Evolutionary conservation across 2,329 filamentous ascomycete genomes (phyloP).

Genomic region (Dryadomyces quercivorus): DNA sequence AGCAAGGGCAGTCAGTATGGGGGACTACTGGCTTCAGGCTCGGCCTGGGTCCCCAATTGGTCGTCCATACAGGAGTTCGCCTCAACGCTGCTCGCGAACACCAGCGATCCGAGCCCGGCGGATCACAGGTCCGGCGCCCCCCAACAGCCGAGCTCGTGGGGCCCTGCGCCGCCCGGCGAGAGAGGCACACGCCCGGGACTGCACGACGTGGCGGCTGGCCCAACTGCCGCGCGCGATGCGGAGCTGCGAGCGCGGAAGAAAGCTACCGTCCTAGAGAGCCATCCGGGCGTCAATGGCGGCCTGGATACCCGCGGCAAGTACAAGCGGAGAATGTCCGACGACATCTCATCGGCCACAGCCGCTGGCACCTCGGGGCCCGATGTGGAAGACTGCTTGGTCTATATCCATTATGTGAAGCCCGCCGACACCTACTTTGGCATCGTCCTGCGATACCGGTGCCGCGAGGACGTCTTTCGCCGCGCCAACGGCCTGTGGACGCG

Average conservation of each 20-base stretch:
- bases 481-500: constrained; percentile 92
- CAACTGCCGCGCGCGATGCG: constrained; percentile 36
- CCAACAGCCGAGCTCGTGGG: constrained; percentile 29
- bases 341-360: constrained; percentile 24
- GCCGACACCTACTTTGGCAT: constrained; percentile 85
- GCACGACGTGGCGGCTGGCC: constrained; percentile 39
- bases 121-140: constrained; percentile 12
- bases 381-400: constrained; percentile 68
- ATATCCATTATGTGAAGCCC: constrained; percentile 74
- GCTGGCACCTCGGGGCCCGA: constrained; percentile 29
- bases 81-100: constrained; percentile 27
- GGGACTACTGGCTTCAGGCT: constrained; percentile 9
- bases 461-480: constrained; percentile 69
- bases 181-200: constrained; percentile 21
- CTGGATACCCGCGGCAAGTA: constrained; percentile 41
- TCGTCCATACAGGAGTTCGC: constrained; percentile 42
- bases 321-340: constrained; percentile 60
- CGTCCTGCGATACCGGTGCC: constrained; percentile 79
- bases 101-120: constrained; percentile 23
- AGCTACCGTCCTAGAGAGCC: constrained; percentile 47
- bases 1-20: neutral
- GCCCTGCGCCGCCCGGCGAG: constrained; percentile 32
- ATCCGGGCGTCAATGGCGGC: constrained; percentile 46
- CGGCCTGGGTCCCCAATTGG: constrained; percentile 39
- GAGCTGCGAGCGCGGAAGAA: constrained; percentile 43